A percentile compares a stretch with the other conserved stretches of the same genome.
Evolutionary conservation across 2,329 filamentous ascomycete species (phyloP).

Genomic region (Fonsecaea monophora): DNA sequence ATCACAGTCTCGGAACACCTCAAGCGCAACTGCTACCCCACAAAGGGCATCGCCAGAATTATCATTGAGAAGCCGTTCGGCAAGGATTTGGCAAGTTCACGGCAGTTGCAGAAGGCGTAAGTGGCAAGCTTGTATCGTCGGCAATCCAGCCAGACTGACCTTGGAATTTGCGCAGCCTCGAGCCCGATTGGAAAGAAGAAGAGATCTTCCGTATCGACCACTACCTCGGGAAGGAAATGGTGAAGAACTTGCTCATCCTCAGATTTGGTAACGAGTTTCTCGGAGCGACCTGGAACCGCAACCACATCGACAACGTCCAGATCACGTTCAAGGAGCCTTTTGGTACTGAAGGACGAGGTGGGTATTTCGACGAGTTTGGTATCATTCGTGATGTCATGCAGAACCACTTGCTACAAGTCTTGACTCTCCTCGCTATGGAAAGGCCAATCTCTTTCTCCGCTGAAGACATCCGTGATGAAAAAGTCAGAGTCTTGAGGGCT

Average conservation of each 20-base stretch:
- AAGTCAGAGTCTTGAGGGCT: slow-evolving; percentile 88
- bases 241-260: slow-evolving; percentile 98
- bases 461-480: slow-evolving; percentile 98
- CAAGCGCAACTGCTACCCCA: slow-evolving; percentile 96
- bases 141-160: slow-evolving; percentile 12
- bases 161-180: slow-evolving; percentile 57
- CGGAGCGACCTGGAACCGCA: slow-evolving; percentile 97
- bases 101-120: slow-evolving; percentile 85
- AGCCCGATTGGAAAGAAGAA: slow-evolving; percentile 98
- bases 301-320: slow-evolving; percentile 99
- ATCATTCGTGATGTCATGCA: slow-evolving; percentile 99
- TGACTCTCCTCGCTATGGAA: slow-evolving; percentile 97
- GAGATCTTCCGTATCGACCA: slow-evolving; percentile 99
- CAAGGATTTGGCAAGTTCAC: slow-evolving; percentile 92
- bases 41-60: slow-evolving; percentile 86
- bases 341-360: slow-evolving; percentile 94
- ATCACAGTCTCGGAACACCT: slow-evolving; percentile 96
- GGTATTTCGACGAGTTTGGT: slow-evolving; percentile 99
- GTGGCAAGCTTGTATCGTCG: neutral
- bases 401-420: slow-evolving; percentile 95
- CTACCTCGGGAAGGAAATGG: slow-evolving; percentile 99
- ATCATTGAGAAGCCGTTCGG: slow-evolving; percentile 99
- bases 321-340: slow-evolving; percentile 99
- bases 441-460: slow-evolving; percentile 96
- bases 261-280: slow-evolving; percentile 99